Base-by-base conservation (phyloP, 2,329 filamentous ascomycete genomes). In the Diplodia sapinea region DNA sequence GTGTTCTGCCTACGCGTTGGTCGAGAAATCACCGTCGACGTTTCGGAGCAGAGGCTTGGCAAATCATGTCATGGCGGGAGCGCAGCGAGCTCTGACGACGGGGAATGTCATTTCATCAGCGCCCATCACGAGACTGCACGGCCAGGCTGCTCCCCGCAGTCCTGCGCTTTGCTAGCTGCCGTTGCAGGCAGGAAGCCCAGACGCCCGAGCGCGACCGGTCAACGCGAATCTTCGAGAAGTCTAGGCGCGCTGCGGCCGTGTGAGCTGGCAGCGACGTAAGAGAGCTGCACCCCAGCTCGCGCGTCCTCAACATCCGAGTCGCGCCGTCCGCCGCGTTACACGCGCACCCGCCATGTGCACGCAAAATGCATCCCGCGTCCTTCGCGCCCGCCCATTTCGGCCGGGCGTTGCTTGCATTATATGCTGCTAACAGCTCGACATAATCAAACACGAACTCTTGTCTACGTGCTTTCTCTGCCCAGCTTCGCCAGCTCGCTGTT, bases 401-500 rank as follows among this genome's bases (percentile, higher is more conserved):
- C 47, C 23, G 40, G n/a, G 43, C 59, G 12, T 33, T 43, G 20
- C 40, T 52, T 54, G 50, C 49, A 54, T 65, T 65, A 65, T 36
- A 36, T 11, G 3, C 9, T 36, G 31, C 49, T 13, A 23, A 20
- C 55, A 23, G n/a, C n/a, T n/a, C n/a, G n/a, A n/a, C n/a, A n/a
- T 43, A 59, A 26, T 47, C 55, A 47, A 12, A 59, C 55, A 59
- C 20, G 15, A 13, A 3, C 12, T 23, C 40, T 33, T 38, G 31
- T 69, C 68, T 73, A 78, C 74, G 72, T 81, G 71, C 81, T 85
- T 74, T 89, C 87, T 69, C 79, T 81, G 6, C 88, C 88, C 70
- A 90, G 73, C 69, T 80, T 83, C 26, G 80, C 83, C 71, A 89
- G 77, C 70, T 87, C 87, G 65, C 85, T 84, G 26, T 74, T 79